These are phyloP conservation scores for Datura wrightii DNA, from an alignment of 257 asterid genomes.

Conservation along the genomic window DNA sequence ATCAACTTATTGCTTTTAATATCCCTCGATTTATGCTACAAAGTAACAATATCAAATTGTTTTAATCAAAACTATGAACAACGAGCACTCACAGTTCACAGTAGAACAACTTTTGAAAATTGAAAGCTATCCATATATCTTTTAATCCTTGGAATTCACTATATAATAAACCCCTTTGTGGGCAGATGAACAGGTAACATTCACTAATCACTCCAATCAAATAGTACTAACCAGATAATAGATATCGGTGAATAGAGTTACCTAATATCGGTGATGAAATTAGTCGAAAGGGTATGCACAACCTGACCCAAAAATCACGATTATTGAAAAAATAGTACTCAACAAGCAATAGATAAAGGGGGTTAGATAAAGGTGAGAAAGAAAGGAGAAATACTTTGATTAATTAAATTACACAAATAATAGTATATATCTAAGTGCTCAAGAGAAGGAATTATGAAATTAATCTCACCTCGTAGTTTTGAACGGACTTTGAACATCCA, in stretches of 20 bases:
- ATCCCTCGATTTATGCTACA: no score
- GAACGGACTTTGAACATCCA: not conserved
- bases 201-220: no score
- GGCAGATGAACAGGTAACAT: no score
- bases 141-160: not conserved
- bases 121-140: not conserved
- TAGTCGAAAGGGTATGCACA: no score
- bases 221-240: not conserved
- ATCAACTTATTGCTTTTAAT: no score
- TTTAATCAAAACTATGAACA: not conserved
- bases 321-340: no score
- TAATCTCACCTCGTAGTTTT: not conserved
- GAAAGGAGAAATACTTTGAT: no score
- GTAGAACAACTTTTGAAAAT: not conserved
- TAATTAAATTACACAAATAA: not conserved
- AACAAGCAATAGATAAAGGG: not conserved
- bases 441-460: slow-evolving; percentile 21
- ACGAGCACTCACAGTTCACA: not conserved
- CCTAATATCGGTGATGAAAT: no score
- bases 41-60: not conserved
- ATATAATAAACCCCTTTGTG: no score
- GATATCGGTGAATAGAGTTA: no score
- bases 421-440: no score
- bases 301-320: no score
- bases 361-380: not conserved